Evolutionary conservation across 306 rosid species (phyloP).

Genomic region (Vigna mungo): DNA sequence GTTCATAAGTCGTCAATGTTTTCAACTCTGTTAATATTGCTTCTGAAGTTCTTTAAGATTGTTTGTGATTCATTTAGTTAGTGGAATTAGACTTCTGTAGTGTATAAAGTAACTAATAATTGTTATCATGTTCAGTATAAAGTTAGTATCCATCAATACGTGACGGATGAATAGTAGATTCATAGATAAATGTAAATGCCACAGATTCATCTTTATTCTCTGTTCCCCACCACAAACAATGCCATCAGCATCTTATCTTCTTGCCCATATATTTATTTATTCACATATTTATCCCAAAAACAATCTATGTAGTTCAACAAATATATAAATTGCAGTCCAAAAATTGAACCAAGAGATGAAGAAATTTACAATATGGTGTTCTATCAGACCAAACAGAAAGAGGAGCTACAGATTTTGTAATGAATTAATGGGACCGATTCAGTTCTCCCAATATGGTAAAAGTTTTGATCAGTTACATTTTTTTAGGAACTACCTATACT

Average conservation of each 20-base stretch:
- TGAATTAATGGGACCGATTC: conserved; percentile 13
- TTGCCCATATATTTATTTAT: background rate
- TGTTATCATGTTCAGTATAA: no score
- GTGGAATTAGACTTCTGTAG: background rate
- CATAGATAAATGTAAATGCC: background rate
- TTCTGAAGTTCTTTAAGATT: background rate
- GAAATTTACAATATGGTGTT: background rate
- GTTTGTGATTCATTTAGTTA: background rate
- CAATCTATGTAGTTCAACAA: no score
- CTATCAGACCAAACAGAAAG: background rate
- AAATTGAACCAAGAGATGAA: no score
- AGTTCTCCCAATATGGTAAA: conserved; percentile 10
- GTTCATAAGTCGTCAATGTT: background rate
- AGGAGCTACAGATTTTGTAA: background rate
- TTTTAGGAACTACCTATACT: background rate
- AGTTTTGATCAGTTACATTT: background rate
- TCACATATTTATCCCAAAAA: background rate
- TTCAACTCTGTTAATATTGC: background rate
- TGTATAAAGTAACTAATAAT: background rate
- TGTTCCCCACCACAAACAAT: background rate
- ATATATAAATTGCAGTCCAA: no score
- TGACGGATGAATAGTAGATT: conserved; percentile 11
- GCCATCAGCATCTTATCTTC: conserved; percentile 7
- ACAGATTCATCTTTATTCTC: background rate
- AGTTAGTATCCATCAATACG: background rate